Evolutionary conservation across 2,329 filamentous ascomycete species (phyloP), one percentile per base, ranked within the genome.

Genomic region (Arthrinium puccinioides): DNA sequence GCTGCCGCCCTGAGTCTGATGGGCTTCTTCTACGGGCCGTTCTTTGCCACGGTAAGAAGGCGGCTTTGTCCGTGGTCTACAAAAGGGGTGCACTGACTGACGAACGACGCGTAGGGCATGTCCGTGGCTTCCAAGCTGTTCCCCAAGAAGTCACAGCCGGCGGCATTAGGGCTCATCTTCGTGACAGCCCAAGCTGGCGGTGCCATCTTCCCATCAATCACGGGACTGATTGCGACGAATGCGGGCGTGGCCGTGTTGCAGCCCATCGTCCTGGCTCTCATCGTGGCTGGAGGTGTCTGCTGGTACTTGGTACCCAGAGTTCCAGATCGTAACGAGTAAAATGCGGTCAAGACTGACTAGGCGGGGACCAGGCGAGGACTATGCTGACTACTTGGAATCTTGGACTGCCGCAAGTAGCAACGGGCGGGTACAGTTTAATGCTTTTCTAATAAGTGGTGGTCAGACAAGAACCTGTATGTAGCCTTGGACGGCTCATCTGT

Each of bases 21-120:
- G n/a, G 71, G 71, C 0, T 73, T 76, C 55, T 69, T 76, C 41
- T 64, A 63, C 0, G 72, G 72, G 0, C 72, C 72, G 0, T 65
- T 74, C 39, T 76, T 76, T 41, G 70, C 70, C 20, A 71, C 71
- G 2, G 71, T 67, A 39, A 54, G 58, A 53, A 8, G 11, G 2
- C 19, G 14, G 18, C 6, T 9, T 29, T 16, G n/a, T 21, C 7
- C 23, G 2, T 15, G 20, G 4, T 11, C 5, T 16, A 25, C 6
- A 3, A 13, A n/a, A 5, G n/a, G 9, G 18, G 21, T 9, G n/a
- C 10, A 20, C 3, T n/a, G 21, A 10, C 4, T n/a, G 15, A 18
- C 6, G 14, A 6, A 20, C 11, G 4, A 3, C 11, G 9, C 5
- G 14, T 6, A 69, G 64, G 66, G 67, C 7, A 68, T 76, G 43